Percentiles rank a stretch among this genome's conserved stretches.
Conservation (phyloP, 345 rosid species). For the Ceriops zippeliana region DNA sequence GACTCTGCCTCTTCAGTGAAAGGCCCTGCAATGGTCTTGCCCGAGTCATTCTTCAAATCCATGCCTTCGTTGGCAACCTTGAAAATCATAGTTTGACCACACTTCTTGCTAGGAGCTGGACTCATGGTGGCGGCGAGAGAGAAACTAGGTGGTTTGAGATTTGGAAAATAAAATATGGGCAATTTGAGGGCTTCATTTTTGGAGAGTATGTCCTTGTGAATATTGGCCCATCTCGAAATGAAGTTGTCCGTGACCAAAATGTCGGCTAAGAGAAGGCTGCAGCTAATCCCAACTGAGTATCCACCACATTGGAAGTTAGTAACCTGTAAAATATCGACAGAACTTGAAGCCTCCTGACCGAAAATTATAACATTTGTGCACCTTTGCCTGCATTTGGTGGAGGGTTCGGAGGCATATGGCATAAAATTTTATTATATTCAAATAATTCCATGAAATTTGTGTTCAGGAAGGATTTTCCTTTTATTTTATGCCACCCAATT, state of each 20-base stretch:
- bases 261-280: constrained; percentile 70
- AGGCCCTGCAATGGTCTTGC: not conserved
- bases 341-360: no score
- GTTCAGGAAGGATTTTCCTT: not conserved
- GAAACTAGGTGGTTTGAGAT: constrained; percentile 19
- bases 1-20: constrained; percentile 39
- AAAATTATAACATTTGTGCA: not conserved
- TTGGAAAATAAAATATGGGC: constrained; percentile 57
- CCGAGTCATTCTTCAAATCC: constrained; percentile 9
- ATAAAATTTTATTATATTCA: not conserved
- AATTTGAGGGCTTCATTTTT: constrained; percentile 12
- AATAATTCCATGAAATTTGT: not conserved
- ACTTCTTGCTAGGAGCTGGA: constrained; percentile 34
- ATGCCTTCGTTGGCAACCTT: constrained; percentile 12
- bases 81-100: constrained; percentile 31
- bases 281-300: constrained; percentile 77
- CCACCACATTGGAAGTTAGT: constrained; percentile 86
- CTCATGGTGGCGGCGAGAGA: constrained; percentile 3
- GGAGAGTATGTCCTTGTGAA: constrained; percentile 39
- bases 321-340: constrained; percentile 38
- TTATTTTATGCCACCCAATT: no score
- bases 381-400: no score
- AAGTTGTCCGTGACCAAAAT: constrained; percentile 38
- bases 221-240: constrained; percentile 54
- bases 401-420: not conserved